Evolutionary conservation across 129 eudicot species (phyloP), one percentile per base, ranked within the genome.

Genomic region (Artemisia annua): DNA sequence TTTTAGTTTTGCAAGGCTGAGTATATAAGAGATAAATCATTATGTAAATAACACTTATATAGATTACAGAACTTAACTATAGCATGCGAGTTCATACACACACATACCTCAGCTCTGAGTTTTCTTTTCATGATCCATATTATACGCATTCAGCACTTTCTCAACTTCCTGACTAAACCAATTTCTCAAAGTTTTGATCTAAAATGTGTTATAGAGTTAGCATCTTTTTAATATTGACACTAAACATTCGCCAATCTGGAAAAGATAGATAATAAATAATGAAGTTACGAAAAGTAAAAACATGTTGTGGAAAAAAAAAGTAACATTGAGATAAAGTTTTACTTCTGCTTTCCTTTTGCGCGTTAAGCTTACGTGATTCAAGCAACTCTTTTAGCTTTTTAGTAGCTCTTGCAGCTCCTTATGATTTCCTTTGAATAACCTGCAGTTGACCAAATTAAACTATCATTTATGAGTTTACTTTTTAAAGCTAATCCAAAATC

Each of bases 161-260:
- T 94, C 96, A 59, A 94, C 83, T 86, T 94, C 97, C 58, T 86
- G 90, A 70, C 88, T 94, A 78, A 94, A 86, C 97, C 96, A 90
- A 28, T 84, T 87, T 71, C 83, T 96, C 88, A 88, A 81, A 53
- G 89, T 67, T 74, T 91, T 94, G 78, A 74, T 82, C 99, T 90
- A 75, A 28, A 64, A 57, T 22, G 75, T 56, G 64, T 28, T 66
- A 74, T 12, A 46, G 49, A 75, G 62, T 35, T 79, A 55, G 28
- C 16, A 48, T 8, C 13, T 35, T 32, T 50, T 19, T 69, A 58
- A 48, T 46, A 11, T 51, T 32, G 55, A 55, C 51, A n/a, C n/a
- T 32, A 30, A 61, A 56, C 24, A 63, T 22, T n/a, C n/a, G n/a
- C n/a, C n/a, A n/a, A n/a, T 67, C 96, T 83, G 94, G 52, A 84